These are phyloP conservation scores for Jackrogersella minutella DNA, from an alignment of 495 filamentous ascomycete genomes.

Conservation along the genomic window DNA sequence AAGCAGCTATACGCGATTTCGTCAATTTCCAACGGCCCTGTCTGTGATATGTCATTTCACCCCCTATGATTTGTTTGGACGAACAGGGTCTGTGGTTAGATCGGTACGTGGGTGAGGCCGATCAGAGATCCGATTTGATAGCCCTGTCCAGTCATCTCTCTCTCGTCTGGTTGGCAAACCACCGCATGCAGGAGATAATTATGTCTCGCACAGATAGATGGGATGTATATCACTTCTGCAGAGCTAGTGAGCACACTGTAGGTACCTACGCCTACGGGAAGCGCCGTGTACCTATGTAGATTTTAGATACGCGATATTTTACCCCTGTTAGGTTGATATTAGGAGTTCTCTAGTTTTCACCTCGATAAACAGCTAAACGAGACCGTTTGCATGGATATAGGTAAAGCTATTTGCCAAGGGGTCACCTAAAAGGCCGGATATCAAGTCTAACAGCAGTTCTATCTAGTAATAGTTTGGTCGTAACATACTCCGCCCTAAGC, in stretches of 20 bases:
- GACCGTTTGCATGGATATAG: background rate
- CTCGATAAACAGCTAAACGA: background rate
- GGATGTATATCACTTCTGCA: constrained; percentile 17
- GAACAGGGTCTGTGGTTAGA: constrained; percentile 19
- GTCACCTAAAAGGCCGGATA: background rate
- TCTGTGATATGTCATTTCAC: constrained; percentile 32
- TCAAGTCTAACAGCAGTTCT: background rate
- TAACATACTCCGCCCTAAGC: background rate
- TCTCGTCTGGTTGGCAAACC: constrained; percentile 22
- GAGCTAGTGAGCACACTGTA: constrained; percentile 13
- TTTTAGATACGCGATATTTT: constrained; percentile 34
- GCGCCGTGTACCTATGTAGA: constrained; percentile 30
- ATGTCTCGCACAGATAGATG: constrained; percentile 34
- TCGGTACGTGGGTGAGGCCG: constrained; percentile 15
- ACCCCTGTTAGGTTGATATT: constrained; percentile 17
- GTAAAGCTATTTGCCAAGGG: background rate
- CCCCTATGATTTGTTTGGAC: constrained; percentile 19
- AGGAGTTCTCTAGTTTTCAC: background rate
- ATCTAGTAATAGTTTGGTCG: background rate
- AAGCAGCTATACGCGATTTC: constrained; percentile 5
- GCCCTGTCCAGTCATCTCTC: constrained; percentile 7
- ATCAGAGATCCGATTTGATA: constrained; percentile 33
- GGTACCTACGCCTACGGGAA: constrained; percentile 15
- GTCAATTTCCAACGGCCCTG: constrained; percentile 21
- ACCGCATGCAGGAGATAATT: constrained; percentile 32